Base-by-base conservation (phyloP, 1,139 yeast genomes). In the Saccharomycopsis crataegensis region DNA sequence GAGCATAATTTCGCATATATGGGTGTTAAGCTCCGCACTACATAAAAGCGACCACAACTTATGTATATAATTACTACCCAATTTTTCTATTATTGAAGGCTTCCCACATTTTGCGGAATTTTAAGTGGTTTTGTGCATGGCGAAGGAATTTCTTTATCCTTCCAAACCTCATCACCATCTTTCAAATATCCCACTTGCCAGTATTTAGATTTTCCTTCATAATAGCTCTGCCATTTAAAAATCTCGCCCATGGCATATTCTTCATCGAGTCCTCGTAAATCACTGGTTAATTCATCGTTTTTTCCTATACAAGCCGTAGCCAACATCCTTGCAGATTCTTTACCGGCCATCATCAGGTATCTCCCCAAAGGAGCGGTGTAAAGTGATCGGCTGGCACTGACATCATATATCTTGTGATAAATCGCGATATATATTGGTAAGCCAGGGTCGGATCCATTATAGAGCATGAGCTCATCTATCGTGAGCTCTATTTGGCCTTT, bases 241-340 rank as follows among this genome's bases (percentile, higher is more conserved):
- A 77, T 62, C 17, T 62, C 66, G 9, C 52, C 50, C 17, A 57
- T 53, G 0, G 68, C 70, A 43, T 64, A 65, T 1, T 64, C 68
- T 4, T 63, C 64, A 41, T 70, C 73, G 38, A 86, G 65, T 0
- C 86, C 94, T 34, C 95, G 68, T 46, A 86, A 66, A 64, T 87
- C 95, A 64, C 80, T 77, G 0, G 91, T 86, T 61, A 76, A 72
- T 60, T 80, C 82, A 51, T 77, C 80, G 16, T 71, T 74, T 22
- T 77, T 74, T 46, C 69, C 66, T 60, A 87, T 79, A 62, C 96
- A 87, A 5, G 94, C 94, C 1, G 93, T 87, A 3, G 82, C 84
- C 62, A 79, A 83, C 32, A 89, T 89, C 48, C 96, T 69, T 0
- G 93, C 84, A 46, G 81, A 78, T 64, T 88, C 96, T 49, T 69